These are phyloP conservation scores for Amaranthus hypochondriacus DNA, from an alignment of 148 eudicot species.

Conservation along the genomic window DNA sequence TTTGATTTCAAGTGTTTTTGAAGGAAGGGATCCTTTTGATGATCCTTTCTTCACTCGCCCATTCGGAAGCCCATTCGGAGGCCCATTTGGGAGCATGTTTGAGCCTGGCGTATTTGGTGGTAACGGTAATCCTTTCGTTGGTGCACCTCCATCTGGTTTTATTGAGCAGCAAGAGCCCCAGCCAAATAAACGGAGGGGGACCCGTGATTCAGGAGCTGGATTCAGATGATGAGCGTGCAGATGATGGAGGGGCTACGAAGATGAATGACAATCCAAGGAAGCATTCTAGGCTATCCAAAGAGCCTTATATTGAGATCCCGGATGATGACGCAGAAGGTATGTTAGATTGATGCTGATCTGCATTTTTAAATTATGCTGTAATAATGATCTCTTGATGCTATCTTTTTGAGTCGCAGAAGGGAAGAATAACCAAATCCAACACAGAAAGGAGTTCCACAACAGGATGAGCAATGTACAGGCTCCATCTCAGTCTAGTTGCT, in stretches of 20 bases:
- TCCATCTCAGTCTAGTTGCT: conserved; percentile 54
- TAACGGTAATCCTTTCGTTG: conserved; percentile 31
- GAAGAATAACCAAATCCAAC: conserved; percentile 40
- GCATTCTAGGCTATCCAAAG: conserved; percentile 51
- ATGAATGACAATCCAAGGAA: conserved; percentile 53
- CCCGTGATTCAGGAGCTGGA: conserved; percentile 81
- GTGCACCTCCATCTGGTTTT: conserved; percentile 39
- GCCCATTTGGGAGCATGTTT: conserved; percentile 47
- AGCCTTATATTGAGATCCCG: conserved; percentile 60
- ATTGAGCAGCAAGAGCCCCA: conserved; percentile 48
- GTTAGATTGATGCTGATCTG: background rate
- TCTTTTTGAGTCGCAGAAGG: conserved; percentile 40
- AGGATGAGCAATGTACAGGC: conserved; percentile 30
- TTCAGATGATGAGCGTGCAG: conserved; percentile 71
- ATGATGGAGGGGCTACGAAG: conserved; percentile 32
- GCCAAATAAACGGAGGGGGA: conserved; percentile 52
- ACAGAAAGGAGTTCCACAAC: conserved; percentile 32
- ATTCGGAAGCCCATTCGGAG: conserved; percentile 15
- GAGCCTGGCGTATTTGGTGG: conserved; percentile 49
- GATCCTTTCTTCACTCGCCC: conserved; percentile 77
- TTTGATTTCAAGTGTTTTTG: conserved; percentile 60
- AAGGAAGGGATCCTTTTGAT: conserved; percentile 88
- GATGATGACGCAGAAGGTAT: conserved; percentile 73
- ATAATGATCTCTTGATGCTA: background rate
- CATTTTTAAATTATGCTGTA: background rate